Evolutionary conservation across 345 rosid genomes (phyloP), one percentile per base, ranked within the genome.

Genomic region (Eucalyptus erythrocorys): DNA sequence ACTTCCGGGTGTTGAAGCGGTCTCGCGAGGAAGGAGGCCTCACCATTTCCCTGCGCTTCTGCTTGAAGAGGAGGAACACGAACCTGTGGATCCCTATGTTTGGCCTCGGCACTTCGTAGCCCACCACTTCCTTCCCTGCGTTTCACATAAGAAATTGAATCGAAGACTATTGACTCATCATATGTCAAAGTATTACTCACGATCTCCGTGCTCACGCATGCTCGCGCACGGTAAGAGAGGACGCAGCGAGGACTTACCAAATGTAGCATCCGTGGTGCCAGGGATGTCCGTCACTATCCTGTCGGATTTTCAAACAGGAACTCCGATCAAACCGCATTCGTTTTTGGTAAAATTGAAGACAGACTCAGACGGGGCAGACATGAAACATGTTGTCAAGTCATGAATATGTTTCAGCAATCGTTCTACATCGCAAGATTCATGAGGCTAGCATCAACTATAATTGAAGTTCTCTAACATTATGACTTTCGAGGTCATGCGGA

Each of bases 201-300:
- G 37, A 15, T 64, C 76, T 64, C 76, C 76, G 21, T 34, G 40
- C 40, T 64, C 32, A 9, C 15, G 76, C 76, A n/a, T 40, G 84
- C 47, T 40, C 47, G 84, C 47, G 47, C 47, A 4, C 27, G 15
- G 84, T 3, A 40, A 11, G 48, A 43, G 30, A 26, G 53, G 86
- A 53, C 16, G 61, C 12, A 15, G 47, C 21, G 42, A 68, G 76
- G 82, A 86, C 96, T 93, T 89, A 96, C 99, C 99, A 30, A 97
- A 97, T 57, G 96, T 92, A 48, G 89, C 94, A 93, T 96, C 97
- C 2, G 99, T 96, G 50, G 99, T 96, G 6, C 98, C 99, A 8
- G 99, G 99, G 88, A 97, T 96, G 91, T 96, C 97, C 15, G 98
- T 96, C 48, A 96, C 99, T 93, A 96, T 95, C 99, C 99, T 95